phyloP scores from a whole-genome alignment of 345 rosid species.

The Microcos paniculata region DNA sequence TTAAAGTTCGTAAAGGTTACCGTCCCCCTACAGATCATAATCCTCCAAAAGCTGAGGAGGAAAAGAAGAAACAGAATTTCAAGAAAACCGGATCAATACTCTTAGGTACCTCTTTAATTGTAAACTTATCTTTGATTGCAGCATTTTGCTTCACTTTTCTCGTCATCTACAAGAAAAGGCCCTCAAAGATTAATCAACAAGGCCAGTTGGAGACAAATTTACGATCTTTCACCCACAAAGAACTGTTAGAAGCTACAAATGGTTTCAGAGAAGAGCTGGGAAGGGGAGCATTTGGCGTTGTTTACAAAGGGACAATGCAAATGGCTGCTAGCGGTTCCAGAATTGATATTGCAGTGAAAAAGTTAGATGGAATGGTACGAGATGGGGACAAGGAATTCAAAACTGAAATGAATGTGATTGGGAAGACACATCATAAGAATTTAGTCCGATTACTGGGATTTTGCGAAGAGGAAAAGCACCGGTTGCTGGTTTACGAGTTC shows the following conservation, averaged over 20 bases:
- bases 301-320: conserved; percentile 34
- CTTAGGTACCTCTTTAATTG: conserved; percentile 27
- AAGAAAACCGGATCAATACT: conserved; percentile 21
- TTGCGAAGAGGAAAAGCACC: background rate
- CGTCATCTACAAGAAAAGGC: background rate
- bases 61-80: conserved; percentile 5
- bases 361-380: conserved; percentile 10
- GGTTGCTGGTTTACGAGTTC: conserved; percentile 8
- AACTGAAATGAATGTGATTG: conserved; percentile 34
- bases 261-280: conserved; percentile 42
- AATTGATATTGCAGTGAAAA: conserved; percentile 20
- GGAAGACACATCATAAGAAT: conserved; percentile 34
- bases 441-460: conserved; percentile 28
- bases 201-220: conserved; percentile 12
- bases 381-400: conserved; percentile 30
- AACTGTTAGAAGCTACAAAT: conserved; percentile 32
- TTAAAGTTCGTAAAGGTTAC: conserved; percentile 24
- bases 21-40: background rate
- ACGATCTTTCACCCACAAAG: conserved; percentile 27
- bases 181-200: background rate
- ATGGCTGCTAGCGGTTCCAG: background rate
- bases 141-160: conserved; percentile 15
- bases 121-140: conserved; percentile 13
- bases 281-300: conserved; percentile 39
- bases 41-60: background rate